These are phyloP conservation scores for Haematococcus lacustris DNA, from an alignment of 139 green algal species.

Conservation along the genomic window DNA sequence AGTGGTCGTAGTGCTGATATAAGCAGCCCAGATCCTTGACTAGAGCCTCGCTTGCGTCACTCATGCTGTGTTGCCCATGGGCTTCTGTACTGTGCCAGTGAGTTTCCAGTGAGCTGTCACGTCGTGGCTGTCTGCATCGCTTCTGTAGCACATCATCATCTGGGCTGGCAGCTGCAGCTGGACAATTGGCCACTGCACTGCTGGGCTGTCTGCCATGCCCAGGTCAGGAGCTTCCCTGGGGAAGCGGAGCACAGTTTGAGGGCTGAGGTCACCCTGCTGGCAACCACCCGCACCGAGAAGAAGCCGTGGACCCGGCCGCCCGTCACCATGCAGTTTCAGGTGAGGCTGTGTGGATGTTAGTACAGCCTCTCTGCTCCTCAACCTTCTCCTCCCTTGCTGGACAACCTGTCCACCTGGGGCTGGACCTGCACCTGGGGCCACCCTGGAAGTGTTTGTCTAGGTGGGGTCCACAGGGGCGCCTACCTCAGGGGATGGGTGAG, in stretches of 20 bases:
- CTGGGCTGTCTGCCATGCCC: neutral
- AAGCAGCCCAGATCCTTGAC: neutral
- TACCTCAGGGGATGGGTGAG: too few relatives aligned
- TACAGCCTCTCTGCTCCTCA: neutral
- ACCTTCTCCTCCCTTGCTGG: neutral
- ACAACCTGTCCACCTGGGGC: neutral
- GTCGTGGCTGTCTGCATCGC: neutral
- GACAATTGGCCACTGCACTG: neutral
- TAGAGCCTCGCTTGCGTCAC: too few relatives aligned
- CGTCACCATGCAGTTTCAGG: slow-evolving; percentile 78
- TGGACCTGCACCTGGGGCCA: neutral
- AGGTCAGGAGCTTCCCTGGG: slow-evolving; percentile 75
- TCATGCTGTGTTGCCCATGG: too few relatives aligned
- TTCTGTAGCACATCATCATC: neutral
- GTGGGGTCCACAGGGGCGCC: too few relatives aligned
- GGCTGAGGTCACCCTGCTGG: slow-evolving; percentile 84
- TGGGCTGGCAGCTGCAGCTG: neutral
- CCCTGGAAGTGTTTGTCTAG: neutral
- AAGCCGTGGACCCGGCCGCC: slow-evolving; percentile 81
- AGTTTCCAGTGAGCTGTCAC: too few relatives aligned
- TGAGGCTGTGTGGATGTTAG: slow-evolving; percentile 32
- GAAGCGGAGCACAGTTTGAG: slow-evolving; percentile 71
- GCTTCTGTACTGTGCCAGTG: too few relatives aligned
- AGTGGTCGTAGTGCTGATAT: too few relatives aligned
- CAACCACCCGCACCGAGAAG: slow-evolving; percentile 63